Conservation (phyloP, 345 rosid species). For the Chamaenerion angustifolium region DNA sequence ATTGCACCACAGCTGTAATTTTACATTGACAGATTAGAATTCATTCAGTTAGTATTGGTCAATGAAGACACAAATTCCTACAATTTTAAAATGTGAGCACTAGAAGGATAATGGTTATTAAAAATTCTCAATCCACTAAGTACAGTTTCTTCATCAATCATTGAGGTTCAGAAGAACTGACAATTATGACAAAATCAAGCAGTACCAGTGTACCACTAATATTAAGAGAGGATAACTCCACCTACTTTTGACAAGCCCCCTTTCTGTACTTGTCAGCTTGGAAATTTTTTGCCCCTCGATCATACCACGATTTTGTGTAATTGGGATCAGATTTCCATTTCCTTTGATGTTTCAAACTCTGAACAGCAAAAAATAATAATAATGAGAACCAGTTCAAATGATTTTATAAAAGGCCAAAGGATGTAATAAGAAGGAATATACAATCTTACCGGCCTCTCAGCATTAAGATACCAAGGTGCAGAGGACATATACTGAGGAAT, state of each 20-base stretch:
- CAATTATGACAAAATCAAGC: no score
- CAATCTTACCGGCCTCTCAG: constrained; percentile 51
- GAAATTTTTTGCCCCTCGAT: constrained; percentile 49
- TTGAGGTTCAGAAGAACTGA: no score
- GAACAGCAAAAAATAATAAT: background rate
- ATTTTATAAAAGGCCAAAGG: background rate
- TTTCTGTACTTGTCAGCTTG: constrained; percentile 70
- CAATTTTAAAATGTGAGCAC: no score
- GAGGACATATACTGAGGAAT: constrained; percentile 67
- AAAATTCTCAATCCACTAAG: no score
- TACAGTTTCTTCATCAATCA: no score
- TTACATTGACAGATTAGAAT: background rate
- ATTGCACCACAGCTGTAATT: constrained; percentile 69
- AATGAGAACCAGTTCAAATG: background rate
- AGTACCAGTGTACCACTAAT: no score
- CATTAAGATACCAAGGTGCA: constrained; percentile 47
- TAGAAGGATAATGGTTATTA: no score
- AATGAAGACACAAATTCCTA: no score
- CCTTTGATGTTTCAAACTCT: constrained; percentile 82
- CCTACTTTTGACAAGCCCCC: constrained; percentile 69
- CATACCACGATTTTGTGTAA: constrained; percentile 66
- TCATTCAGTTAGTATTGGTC: no score
- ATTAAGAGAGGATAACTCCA: background rate
- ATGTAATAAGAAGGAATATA: background rate
- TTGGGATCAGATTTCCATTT: constrained; percentile 75